Percentiles rank a stretch among this genome's conserved stretches.
Evolutionary conservation across 768 basidiomycete species (phyloP).

Genomic region (Lyophyllum decastes): DNA sequence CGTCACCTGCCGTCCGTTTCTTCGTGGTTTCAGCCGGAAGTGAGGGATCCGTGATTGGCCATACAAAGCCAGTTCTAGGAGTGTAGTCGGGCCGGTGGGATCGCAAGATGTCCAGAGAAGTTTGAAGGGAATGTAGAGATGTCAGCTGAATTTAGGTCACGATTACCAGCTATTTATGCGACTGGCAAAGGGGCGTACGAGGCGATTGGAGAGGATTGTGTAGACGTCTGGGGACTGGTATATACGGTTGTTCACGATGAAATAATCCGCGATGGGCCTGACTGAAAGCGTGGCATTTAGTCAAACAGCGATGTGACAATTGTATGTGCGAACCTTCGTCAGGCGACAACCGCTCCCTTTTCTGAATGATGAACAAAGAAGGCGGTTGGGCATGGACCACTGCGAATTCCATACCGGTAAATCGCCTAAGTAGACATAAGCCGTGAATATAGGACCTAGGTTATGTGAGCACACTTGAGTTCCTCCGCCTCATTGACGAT

Average conservation of each 20-base stretch:
- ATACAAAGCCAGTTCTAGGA: constrained; percentile 80
- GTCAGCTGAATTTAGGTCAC: constrained; percentile 49
- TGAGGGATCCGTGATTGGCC: constrained; percentile 74
- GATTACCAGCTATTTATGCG: not conserved
- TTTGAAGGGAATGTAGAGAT: constrained; percentile 69
- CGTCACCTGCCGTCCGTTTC: constrained; percentile 33
- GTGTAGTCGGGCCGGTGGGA: constrained; percentile 80
- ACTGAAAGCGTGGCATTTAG: constrained; percentile 42
- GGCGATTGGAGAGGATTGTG: constrained; percentile 78
- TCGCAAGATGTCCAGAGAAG: constrained; percentile 74
- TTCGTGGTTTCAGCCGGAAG: constrained; percentile 41
- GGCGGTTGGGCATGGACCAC: constrained; percentile 82
- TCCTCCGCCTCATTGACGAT: constrained; percentile 83
- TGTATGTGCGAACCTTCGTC: constrained; percentile 64
- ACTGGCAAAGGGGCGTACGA: constrained; percentile 47
- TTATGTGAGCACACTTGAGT: constrained; percentile 59
- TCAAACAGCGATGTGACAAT: constrained; percentile 5
- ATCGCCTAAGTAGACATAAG: constrained; percentile 47
- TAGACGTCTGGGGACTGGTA: constrained; percentile 89
- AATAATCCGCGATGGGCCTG: constrained; percentile 78
- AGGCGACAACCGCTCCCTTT: constrained; percentile 80
- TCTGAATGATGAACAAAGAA: constrained; percentile 85
- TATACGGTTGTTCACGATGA: constrained; percentile 86
- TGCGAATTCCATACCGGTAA: constrained; percentile 86
- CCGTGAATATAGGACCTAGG: constrained; percentile 2